A percentile compares a stretch with the other conserved stretches of the same genome.
phyloP scores from a whole-genome alignment of 2,329 filamentous ascomycete genomes.

The Calonectria multiphialidica region DNA sequence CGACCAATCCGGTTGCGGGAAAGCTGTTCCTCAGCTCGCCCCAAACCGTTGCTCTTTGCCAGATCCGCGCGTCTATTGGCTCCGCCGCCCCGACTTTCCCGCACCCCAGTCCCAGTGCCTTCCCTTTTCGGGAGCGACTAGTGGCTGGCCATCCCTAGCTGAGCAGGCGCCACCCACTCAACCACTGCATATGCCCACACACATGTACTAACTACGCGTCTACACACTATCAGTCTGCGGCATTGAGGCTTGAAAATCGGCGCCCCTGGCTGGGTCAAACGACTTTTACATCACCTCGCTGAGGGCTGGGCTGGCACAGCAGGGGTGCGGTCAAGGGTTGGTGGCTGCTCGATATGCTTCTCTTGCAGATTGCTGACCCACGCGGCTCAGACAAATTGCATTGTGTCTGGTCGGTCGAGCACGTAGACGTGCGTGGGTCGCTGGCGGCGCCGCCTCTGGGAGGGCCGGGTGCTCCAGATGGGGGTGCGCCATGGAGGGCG shows the following conservation, averaged over 20 bases:
- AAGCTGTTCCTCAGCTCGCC: constrained; percentile 41
- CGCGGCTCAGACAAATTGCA: constrained; percentile 29
- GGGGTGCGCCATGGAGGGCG: constrained; percentile 1
- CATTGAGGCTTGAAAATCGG: constrained; percentile 13
- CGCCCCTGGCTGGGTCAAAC: constrained; percentile 16
- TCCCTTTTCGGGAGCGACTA: constrained; percentile 40
- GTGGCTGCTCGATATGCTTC: constrained; percentile 20
- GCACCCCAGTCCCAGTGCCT: constrained; percentile 31
- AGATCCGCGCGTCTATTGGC: constrained; percentile 46
- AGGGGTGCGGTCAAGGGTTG: constrained; percentile 1
- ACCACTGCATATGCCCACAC: constrained; percentile 22
- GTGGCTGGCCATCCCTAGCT: constrained; percentile 43
- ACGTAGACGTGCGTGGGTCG: constrained; percentile 20
- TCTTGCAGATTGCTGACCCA: constrained; percentile 30
- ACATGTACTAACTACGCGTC: constrained; percentile 29
- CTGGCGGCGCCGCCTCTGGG: not conserved
- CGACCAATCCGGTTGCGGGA: constrained; percentile 28
- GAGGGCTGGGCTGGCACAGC: constrained; percentile 19
- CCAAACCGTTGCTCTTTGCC: constrained; percentile 35
- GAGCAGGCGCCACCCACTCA: constrained; percentile 35
- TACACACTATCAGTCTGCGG: constrained; percentile 25
- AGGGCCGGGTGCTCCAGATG: constrained; percentile 4
- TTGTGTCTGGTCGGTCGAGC: not conserved
- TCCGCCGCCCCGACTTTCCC: constrained; percentile 35
- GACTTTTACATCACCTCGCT: constrained; percentile 21